Base-by-base conservation (phyloP, 768 basidiomycete species). In the Mycena vulgaris region DNA sequence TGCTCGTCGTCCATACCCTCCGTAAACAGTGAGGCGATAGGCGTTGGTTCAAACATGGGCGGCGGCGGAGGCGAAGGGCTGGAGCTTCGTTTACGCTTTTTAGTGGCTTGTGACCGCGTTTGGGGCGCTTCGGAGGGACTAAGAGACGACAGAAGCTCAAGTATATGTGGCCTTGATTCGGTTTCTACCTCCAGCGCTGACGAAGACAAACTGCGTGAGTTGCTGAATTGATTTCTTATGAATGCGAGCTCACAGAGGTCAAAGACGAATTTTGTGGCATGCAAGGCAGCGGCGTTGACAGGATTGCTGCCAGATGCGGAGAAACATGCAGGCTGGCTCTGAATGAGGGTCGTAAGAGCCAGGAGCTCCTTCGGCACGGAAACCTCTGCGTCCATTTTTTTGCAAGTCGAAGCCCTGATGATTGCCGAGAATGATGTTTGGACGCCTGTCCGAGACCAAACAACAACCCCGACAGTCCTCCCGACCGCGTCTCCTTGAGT, bases 1-100 rank as follows among this genome's bases (percentile, higher is more conserved):
- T 97, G 96, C 65, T 95, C 94, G 27, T 89, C 87, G 73, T 91
- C 92, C 89, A 98, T 92, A 21, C 88, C 92, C 25, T 95, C 89
- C 16, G 91, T 84, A 68, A 90, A 93, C 23, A 99, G 87, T 39
- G 88, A 88, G 9, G 89, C 83, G 3, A 98, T 80, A 8, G 96
- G 96, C 0, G 97, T 98, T 28, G 82, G 82, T 58, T 83, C 77
- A 57, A 91, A 83, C 14, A 79, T 62, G 5, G 77, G 53, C 49
- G 77, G 80, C 33, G 78, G 75, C 39, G 78, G 74, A 21, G 83
- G 79, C 19, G 77, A 75, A n/a, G 84, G 71, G 62, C 77, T 77
- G 27, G 78, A 78, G 68, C 78, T 80, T 42, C 81, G 83, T 80
- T 88, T 87, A 61, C 81, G 84, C 71, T 85, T 85, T 59, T 78